A percentile compares a stretch with the other conserved stretches of the same genome.
Evolutionary conservation across 768 basidiomycete species (phyloP).

Genomic region (Phlebiopsis gigantea): DNA sequence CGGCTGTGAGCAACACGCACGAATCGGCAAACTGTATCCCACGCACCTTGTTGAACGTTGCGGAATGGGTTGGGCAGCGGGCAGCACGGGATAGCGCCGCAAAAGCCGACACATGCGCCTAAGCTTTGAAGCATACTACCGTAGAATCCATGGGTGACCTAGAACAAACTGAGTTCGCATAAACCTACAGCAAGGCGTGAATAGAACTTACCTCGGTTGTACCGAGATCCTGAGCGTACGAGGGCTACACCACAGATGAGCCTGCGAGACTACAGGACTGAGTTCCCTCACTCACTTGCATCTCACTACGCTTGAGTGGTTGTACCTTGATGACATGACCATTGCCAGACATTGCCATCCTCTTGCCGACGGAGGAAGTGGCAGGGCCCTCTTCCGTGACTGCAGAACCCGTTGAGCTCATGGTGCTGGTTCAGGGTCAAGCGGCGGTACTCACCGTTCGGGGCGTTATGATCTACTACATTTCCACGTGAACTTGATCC

Average conservation of each 20-base stretch:
- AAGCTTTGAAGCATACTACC: constrained; percentile 74
- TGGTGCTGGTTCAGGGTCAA: constrained; percentile 6
- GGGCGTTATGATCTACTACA: constrained; percentile 70
- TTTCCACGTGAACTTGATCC: constrained; percentile 41
- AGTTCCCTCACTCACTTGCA: constrained; percentile 78
- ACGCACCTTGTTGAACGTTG: constrained; percentile 74
- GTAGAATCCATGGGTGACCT: constrained; percentile 83
- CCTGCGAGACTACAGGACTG: not conserved
- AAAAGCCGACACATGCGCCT: constrained; percentile 60
- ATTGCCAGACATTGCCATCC: constrained; percentile 9
- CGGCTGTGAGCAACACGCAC: not conserved
- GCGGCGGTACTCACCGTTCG: constrained; percentile 43
- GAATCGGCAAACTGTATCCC: not conserved
- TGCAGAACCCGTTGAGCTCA: constrained; percentile 26
- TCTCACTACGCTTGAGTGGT: constrained; percentile 77
- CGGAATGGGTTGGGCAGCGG: constrained; percentile 83
- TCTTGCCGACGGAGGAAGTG: constrained; percentile 7
- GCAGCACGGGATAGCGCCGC: constrained; percentile 79
- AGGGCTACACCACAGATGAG: constrained; percentile 50
- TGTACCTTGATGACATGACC: constrained; percentile 70
- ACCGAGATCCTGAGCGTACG: constrained; percentile 89
- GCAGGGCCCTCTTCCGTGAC: constrained; percentile 54
- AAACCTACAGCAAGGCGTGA: not conserved
- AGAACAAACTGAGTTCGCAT: not conserved
- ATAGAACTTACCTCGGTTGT: constrained; percentile 44